phyloP scores from a whole-genome alignment of 2,329 filamentous ascomycete genomes.

The Paracamarosporium sp. region DNA sequence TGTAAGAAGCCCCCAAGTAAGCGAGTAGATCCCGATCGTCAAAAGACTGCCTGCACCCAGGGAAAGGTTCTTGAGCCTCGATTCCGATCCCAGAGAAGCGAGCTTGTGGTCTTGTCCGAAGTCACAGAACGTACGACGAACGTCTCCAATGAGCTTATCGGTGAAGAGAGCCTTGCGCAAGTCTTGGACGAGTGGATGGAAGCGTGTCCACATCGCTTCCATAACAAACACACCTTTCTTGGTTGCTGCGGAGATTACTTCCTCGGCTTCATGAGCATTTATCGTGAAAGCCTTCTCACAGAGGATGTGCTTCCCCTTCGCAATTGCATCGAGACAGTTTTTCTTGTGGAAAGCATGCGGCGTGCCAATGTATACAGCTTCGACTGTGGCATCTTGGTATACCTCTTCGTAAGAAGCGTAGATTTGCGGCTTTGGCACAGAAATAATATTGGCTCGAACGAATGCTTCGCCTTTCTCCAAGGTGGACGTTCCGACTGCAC shows the following conservation, averaged over 20 bases:
- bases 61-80: constrained; percentile 71
- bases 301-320: constrained; percentile 81
- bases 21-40: constrained; percentile 81
- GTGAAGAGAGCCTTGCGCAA: constrained; percentile 65
- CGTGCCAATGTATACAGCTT: constrained; percentile 85
- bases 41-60: constrained; percentile 80
- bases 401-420: constrained; percentile 81
- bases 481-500: neutral
- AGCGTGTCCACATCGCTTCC: constrained; percentile 79
- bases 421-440: constrained; percentile 60
- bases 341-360: constrained; percentile 90
- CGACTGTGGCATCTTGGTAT: constrained; percentile 74
- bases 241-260: constrained; percentile 72
- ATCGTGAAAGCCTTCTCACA: constrained; percentile 89
- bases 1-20: constrained; percentile 88
- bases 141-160: constrained; percentile 56
- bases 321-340: constrained; percentile 77
- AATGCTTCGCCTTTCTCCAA: constrained; percentile 17
- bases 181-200: constrained; percentile 80
- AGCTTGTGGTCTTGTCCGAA: constrained; percentile 60
- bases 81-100: constrained; percentile 59
- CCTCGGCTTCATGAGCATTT: constrained; percentile 74
- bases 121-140: constrained; percentile 61
- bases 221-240: constrained; percentile 59
- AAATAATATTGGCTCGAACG: constrained; percentile 38